Conservation (phyloP, 768 basidiomycete species). For the Termitomyces sp. region DNA sequence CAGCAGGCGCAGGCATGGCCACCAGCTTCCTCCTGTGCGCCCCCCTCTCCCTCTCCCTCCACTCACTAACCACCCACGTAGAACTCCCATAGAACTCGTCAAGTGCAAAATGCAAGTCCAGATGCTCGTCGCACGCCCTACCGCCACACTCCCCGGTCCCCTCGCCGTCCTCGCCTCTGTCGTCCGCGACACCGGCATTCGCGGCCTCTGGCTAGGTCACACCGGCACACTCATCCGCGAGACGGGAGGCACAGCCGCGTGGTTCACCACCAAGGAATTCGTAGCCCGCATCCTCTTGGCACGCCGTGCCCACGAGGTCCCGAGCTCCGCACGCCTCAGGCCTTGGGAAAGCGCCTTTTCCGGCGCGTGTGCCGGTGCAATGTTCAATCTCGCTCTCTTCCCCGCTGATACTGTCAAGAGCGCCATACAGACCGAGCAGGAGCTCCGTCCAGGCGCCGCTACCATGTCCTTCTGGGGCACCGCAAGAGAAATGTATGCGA, state of each 20-base stretch:
- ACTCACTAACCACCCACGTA: conserved; percentile 18
- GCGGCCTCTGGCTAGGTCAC: conserved; percentile 96
- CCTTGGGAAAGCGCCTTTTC: conserved; percentile 82
- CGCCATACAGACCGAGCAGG: conserved; percentile 88
- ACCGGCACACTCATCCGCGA: conserved; percentile 91
- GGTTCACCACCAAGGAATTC: conserved; percentile 88
- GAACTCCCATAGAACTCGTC: conserved; percentile 90
- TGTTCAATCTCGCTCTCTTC: conserved; percentile 86
- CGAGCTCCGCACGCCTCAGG: not conserved
- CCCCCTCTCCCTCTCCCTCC: not conserved
- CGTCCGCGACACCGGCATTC: conserved; percentile 61
- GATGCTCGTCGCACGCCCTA: conserved; percentile 43
- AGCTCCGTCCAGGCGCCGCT: conserved; percentile 53
- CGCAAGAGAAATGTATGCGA: conserved; percentile 63
- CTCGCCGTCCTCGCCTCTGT: conserved; percentile 59
- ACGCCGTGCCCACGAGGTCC: not conserved
- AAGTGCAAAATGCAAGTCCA: conserved; percentile 99
- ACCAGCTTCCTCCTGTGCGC: conserved; percentile 84
- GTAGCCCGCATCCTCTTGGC: conserved; percentile 56
- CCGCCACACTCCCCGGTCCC: conserved; percentile 59
- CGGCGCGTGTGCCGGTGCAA: conserved; percentile 81
- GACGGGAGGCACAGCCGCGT: conserved; percentile 84
- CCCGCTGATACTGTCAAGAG: conserved; percentile 94
- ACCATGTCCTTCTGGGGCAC: conserved; percentile 55
- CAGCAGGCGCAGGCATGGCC: conserved; percentile 79